phyloP scores from a whole-genome alignment of 441 rosid species.

The Gossypium trilobum region DNA sequence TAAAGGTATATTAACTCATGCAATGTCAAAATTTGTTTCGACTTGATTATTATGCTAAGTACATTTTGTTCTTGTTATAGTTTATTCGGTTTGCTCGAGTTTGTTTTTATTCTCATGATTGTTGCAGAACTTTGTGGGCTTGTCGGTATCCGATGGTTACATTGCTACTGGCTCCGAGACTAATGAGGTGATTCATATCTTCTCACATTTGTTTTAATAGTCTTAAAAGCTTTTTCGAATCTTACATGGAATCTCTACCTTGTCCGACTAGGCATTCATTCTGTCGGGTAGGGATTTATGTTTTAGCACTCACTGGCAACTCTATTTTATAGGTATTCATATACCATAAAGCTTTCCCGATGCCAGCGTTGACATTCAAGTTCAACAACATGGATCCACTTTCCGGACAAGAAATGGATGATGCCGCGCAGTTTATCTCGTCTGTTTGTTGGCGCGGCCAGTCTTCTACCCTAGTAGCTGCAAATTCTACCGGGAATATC shows the following conservation, averaged over 20 bases:
- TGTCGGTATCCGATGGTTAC: slow-evolving; percentile 87
- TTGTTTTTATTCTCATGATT: slow-evolving; percentile 2
- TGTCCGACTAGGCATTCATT: background rate
- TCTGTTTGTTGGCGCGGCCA: slow-evolving; percentile 88
- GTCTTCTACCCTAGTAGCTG: slow-evolving; percentile 77
- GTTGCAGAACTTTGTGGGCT: slow-evolving; percentile 87
- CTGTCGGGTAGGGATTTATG: background rate
- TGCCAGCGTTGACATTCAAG: slow-evolving; percentile 85
- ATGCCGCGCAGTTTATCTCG: slow-evolving; percentile 70
- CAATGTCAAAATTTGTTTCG: background rate
- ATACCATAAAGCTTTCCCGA: slow-evolving; percentile 95
- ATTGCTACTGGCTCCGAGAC: slow-evolving; percentile 99
- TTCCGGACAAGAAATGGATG: slow-evolving; percentile 60
- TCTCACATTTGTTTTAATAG: background rate
- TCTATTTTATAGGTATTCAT: slow-evolving; percentile 53
- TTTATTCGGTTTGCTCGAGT: background rate
- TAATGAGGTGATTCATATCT: slow-evolving; percentile 55
- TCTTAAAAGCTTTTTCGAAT: background rate
- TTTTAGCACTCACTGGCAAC: background rate
- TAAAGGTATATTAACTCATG: slow-evolving; percentile 47
- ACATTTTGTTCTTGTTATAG: background rate
- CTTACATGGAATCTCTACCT: background rate
- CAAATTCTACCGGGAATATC: slow-evolving; percentile 90
- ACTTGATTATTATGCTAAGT: background rate
- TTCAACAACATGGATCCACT: slow-evolving; percentile 46